Percentiles rank a stretch among this genome's conserved stretches.
phyloP scores from a whole-genome alignment of 1,284 basidiomycete genomes.

The Meira nashicola region DNA sequence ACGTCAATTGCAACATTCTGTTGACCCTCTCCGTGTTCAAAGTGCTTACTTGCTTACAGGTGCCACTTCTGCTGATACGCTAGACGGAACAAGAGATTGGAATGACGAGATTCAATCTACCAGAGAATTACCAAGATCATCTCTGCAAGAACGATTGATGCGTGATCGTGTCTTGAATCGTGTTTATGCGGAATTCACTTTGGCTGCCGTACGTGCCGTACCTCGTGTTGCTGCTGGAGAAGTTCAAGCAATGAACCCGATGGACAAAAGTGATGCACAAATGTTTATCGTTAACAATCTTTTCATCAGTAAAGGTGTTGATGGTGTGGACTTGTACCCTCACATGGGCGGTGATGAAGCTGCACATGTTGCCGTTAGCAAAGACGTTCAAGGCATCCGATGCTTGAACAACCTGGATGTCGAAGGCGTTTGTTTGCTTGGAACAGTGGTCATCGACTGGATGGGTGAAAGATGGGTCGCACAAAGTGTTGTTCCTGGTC shows the following conservation, averaged over 20 bases:
- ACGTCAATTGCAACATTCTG: slow-evolving; percentile 45
- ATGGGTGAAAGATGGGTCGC: slow-evolving; percentile 61
- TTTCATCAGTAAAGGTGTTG: slow-evolving; percentile 60
- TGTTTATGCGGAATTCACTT: slow-evolving; percentile 59
- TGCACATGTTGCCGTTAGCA: slow-evolving; percentile 59
- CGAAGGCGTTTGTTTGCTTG: slow-evolving; percentile 52
- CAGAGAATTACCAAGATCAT: slow-evolving; percentile 58
- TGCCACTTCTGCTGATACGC: slow-evolving; percentile 56
- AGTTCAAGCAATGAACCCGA: slow-evolving; percentile 60
- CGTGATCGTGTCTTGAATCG: slow-evolving; percentile 60
- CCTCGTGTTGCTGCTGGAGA: slow-evolving; percentile 58
- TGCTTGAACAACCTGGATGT: slow-evolving; percentile 59
- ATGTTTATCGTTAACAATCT: slow-evolving; percentile 62
- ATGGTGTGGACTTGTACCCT: slow-evolving; percentile 59
- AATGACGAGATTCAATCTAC: slow-evolving; percentile 62
- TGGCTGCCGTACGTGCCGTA: slow-evolving; percentile 58
- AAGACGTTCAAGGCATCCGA: slow-evolving; percentile 60
- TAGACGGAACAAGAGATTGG: slow-evolving; percentile 61
- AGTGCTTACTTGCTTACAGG: slow-evolving; percentile 60
- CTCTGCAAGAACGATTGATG: slow-evolving; percentile 58
- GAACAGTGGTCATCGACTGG: slow-evolving; percentile 60
- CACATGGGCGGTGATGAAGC: slow-evolving; percentile 61
- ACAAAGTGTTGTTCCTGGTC: slow-evolving; percentile 60
- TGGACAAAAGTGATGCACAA: slow-evolving; percentile 58
- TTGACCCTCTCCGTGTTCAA: slow-evolving; percentile 59